phyloP scores from a whole-genome alignment of 768 basidiomycete genomes.

The Macrolepiota dolichaula region DNA sequence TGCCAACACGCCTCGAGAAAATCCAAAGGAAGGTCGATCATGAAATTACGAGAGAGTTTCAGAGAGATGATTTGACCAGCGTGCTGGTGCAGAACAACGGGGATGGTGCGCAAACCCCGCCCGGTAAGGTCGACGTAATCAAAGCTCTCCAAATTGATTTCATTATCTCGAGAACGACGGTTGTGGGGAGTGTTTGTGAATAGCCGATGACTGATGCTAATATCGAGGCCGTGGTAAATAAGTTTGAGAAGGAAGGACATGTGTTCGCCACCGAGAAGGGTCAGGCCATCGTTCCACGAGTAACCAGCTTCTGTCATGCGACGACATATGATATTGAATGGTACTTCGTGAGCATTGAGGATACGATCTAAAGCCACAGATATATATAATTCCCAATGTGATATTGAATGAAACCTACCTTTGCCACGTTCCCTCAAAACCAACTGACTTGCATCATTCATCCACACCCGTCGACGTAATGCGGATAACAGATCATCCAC shows the following conservation, averaged over 20 bases:
- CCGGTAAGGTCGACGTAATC: conserved; percentile 81
- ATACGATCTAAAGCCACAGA: conserved; percentile 62
- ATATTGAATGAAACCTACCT: conserved; percentile 39
- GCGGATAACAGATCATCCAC: conserved; percentile 62
- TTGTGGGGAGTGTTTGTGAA: background rate
- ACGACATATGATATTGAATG: conserved; percentile 79
- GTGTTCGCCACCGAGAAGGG: conserved; percentile 73
- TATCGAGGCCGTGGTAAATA: conserved; percentile 76
- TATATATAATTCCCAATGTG: conserved; percentile 2
- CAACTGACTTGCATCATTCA: conserved; percentile 49
- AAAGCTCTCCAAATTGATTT: conserved; percentile 65
- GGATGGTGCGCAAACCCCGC: conserved; percentile 80
- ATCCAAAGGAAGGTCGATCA: conserved; percentile 94
- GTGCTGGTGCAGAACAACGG: conserved; percentile 79
- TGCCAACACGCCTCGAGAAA: conserved; percentile 87
- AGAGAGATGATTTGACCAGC: conserved; percentile 83
- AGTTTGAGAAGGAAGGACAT: conserved; percentile 86
- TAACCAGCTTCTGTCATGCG: conserved; percentile 90
- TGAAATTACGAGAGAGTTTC: conserved; percentile 89
- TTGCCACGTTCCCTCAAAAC: conserved; percentile 76
- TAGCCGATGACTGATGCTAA: conserved; percentile 56
- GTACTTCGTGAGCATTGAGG: conserved; percentile 75
- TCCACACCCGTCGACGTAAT: conserved; percentile 55
- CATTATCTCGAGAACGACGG: conserved; percentile 56
- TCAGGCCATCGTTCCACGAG: conserved; percentile 72